Evolutionary conservation across 371 early-diverging fungal species (phyloP), one percentile per base, ranked within the genome.

Genomic region (Hamiltosporidium tvaerminnensis): DNA sequence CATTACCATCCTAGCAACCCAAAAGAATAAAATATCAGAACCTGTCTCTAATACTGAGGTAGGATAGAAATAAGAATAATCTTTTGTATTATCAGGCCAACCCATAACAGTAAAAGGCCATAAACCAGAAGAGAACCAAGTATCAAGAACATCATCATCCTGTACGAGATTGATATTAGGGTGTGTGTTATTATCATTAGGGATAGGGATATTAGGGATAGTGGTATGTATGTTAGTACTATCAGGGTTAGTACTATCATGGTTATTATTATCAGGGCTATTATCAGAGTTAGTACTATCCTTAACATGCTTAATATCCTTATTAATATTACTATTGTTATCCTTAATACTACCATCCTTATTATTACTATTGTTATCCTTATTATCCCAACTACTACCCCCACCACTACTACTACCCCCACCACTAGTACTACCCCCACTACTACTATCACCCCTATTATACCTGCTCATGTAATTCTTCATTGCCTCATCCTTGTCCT

Each of bases 1-100:
- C 96, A 98, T 95, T 39, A 94, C 92, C 98, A 98, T 98, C 67
- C 98, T 84, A 2, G 95, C 96, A 41, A 96, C 95, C 98, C 98
- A 97, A 84, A 94, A 96, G 85, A 96, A 96, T 61, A 98, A 74
- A 80, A 98, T 98, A 80, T 98, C 98, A 84, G 86, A 86, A 16
- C 98, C 98, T 60, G 96, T 98, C 79, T 98, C 98, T 35, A 95
- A 80, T 33, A 97, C 67, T 2, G 85, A 77, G 47, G 87, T 87
- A 9, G 98, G 98, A 73, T 89, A 98, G 81, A 86, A 93, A 53
- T 80, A 82, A 53, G 83, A 72, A 59, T 89, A 75, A 78, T 96
- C 92, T 0, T 76, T 76, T 5, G 91, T 90, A 23, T 52, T 31
- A 31, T 39, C 44, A 50, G 36, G 39, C 98, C 96, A 96, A 23